These are phyloP conservation scores for Iberis pinnata DNA, from an alignment of 345 rosid genomes.

Conservation along the genomic window DNA sequence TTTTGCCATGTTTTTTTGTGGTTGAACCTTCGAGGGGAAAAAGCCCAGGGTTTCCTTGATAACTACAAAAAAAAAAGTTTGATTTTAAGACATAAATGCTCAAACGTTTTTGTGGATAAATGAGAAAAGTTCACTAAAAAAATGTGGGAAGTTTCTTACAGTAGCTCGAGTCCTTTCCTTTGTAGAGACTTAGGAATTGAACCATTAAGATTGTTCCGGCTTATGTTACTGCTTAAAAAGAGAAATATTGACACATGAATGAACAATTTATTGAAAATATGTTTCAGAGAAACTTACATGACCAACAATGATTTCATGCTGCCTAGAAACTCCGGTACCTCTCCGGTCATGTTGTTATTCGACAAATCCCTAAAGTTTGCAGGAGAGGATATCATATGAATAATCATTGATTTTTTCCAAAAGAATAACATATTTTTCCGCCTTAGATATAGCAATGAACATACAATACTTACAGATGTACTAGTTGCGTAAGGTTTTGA, in stretches of 20 bases:
- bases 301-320: slow-evolving; percentile 28
- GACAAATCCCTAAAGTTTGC: slow-evolving; percentile 37
- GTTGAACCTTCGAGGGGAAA: neutral
- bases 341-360: slow-evolving; percentile 40
- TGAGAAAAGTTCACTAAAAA: neutral
- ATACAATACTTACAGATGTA: slow-evolving; percentile 7
- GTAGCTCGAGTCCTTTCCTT: slow-evolving; percentile 14
- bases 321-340: slow-evolving; percentile 42
- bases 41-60: slow-evolving; percentile 11
- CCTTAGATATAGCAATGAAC: neutral
- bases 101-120: neutral
- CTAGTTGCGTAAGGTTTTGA: slow-evolving; percentile 20
- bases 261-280: neutral
- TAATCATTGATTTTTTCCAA: too few relatives aligned
- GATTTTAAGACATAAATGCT: neutral
- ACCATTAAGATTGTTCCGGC: slow-evolving; percentile 39
- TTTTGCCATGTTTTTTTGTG: neutral
- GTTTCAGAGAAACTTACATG: slow-evolving; percentile 35
- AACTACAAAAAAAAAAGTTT: slow-evolving; percentile 3
- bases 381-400: neutral
- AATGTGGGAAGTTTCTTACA: slow-evolving; percentile 7
- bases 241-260: neutral
- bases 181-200: slow-evolving; percentile 33
- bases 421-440: neutral
- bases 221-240: slow-evolving; percentile 34